These are phyloP conservation scores for Zygoascus biomembranicola DNA, from an alignment of 805 yeast genomes.

Conservation along the genomic window DNA sequence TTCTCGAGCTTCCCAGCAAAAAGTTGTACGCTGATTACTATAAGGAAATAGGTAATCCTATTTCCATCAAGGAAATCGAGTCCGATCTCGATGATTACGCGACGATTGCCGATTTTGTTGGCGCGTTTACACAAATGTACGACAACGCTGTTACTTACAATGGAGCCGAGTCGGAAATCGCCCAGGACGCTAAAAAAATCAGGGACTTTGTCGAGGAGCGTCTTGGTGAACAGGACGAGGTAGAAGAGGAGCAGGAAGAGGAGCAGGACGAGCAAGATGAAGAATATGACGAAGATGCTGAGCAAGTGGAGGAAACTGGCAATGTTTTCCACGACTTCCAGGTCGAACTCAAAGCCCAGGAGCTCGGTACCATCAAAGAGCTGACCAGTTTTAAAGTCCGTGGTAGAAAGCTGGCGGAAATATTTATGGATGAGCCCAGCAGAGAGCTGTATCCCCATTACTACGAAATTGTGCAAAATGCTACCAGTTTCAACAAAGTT, in stretches of 20 bases:
- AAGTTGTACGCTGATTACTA: constrained; percentile 77
- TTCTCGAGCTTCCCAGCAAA: constrained; percentile 64
- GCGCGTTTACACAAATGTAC: constrained; percentile 59
- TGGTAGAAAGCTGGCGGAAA: constrained; percentile 48
- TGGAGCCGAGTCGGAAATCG: constrained; percentile 57
- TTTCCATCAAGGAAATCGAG: constrained; percentile 61
- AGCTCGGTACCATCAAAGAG: constrained; percentile 28
- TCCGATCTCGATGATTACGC: constrained; percentile 30
- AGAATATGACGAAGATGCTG: neutral
- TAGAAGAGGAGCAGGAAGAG: constrained; percentile 15
- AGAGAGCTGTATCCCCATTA: constrained; percentile 72
- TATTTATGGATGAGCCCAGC: constrained; percentile 70
- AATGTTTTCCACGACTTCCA: neutral
- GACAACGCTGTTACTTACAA: constrained; percentile 68
- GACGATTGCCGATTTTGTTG: constrained; percentile 34
- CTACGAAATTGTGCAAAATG: constrained; percentile 58
- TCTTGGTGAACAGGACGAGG: constrained; percentile 19
- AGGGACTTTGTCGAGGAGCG: constrained; percentile 48
- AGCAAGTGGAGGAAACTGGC: neutral
- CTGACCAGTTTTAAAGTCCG: constrained; percentile 36
- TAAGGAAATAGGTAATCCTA: constrained; percentile 52
- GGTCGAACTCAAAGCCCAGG: constrained; percentile 16
- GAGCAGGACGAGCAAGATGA: constrained; percentile 1
- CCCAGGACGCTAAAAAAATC: constrained; percentile 52
- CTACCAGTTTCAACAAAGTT: constrained; percentile 64